A percentile compares a stretch with the other conserved stretches of the same genome.
Conservation (phyloP, 1,284 basidiomycete genomes). For the Trichosporon inkin region DNA sequence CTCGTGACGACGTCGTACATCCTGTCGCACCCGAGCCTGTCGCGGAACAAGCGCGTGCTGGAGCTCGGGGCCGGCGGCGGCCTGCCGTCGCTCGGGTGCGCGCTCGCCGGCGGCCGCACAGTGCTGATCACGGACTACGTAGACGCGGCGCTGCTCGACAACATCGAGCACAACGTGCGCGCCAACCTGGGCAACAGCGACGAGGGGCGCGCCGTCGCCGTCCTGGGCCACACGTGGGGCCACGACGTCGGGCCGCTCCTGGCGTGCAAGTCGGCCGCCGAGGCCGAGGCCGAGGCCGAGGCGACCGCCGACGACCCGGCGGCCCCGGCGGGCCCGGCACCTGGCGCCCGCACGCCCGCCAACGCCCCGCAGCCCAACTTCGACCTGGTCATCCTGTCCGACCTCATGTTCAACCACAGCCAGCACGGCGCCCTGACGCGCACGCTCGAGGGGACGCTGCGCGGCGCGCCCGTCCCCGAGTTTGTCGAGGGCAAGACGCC, state of each 20-base stretch:
- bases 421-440: constrained; percentile 78
- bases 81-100: constrained; percentile 72
- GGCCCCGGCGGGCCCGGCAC: no score
- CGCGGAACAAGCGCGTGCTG: constrained; percentile 57
- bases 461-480: constrained; percentile 42
- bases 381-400: constrained; percentile 82
- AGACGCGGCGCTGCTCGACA: constrained; percentile 71
- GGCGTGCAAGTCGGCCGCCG: constrained; percentile 13
- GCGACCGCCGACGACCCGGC: constrained; percentile 1
- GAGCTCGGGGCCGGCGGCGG: constrained; percentile 93
- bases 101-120: constrained; percentile 61
- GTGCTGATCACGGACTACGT: constrained; percentile 87
- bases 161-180: constrained; percentile 66
- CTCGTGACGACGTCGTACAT: constrained; percentile 69
- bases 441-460: constrained; percentile 61
- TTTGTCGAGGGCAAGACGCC: constrained; percentile 45
- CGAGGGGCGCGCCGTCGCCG: not conserved
- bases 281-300: not conserved
- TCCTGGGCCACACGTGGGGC: constrained; percentile 87
- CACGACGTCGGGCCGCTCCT: constrained; percentile 60
- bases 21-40: constrained; percentile 51
- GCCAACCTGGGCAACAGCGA: constrained; percentile 14
- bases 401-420: constrained; percentile 59
- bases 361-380: constrained; percentile 49
- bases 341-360: no score